Evolutionary conservation across 495 filamentous ascomycete genomes (phyloP).

Genomic region (Chaetomium fimeti): DNA sequence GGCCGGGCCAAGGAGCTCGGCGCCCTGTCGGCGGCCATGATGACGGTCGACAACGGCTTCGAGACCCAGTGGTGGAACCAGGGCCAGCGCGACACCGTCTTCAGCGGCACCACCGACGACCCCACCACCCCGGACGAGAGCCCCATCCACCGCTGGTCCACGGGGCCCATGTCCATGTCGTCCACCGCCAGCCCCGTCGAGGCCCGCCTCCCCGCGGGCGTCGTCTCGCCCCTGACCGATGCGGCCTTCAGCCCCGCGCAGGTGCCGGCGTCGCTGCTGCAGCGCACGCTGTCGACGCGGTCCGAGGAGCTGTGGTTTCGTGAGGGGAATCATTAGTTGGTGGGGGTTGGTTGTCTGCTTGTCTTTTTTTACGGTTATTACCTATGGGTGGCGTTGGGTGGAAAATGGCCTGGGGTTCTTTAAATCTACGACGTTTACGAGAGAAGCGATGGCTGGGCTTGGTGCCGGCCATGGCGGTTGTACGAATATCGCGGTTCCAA

Average conservation of each 20-base stretch:
- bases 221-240: conserved; percentile 29
- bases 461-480: background rate
- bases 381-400: background rate
- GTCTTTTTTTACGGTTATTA: background rate
- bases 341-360: background rate
- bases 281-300: conserved; percentile 33
- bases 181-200: background rate
- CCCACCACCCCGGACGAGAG: background rate
- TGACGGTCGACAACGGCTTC: conserved; percentile 56
- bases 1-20: conserved; percentile 44
- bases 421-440: background rate
- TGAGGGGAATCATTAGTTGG: background rate
- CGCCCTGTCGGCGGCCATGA: conserved; percentile 53
- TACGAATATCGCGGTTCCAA: background rate
- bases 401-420: background rate
- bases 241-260: conserved; percentile 22
- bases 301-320: conserved; percentile 35
- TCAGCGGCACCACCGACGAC: background rate
- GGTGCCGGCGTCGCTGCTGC: conserved; percentile 20
- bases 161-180: background rate
- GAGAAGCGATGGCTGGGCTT: background rate
- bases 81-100: conserved; percentile 33
- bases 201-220: background rate
- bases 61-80: conserved; percentile 55
- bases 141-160: conserved; percentile 14